A percentile compares a stretch with the other conserved stretches of the same genome.
phyloP scores from a whole-genome alignment of 2,329 filamentous ascomycete genomes.

The Hymenoscyphus occultus region DNA sequence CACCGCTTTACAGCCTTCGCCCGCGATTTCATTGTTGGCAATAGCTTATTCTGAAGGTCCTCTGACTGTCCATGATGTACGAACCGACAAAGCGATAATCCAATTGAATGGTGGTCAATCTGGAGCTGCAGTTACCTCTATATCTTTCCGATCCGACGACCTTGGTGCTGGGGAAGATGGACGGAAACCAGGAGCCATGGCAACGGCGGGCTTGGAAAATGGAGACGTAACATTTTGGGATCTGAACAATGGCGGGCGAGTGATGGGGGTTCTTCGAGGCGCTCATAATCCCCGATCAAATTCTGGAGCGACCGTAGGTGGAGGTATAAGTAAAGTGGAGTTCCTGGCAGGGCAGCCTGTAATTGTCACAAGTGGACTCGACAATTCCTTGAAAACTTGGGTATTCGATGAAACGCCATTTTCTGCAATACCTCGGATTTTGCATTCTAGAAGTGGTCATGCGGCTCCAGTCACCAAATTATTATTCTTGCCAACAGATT shows the following conservation, averaged over 20 bases:
- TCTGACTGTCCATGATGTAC: slow-evolving; percentile 77
- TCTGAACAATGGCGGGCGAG: slow-evolving; percentile 80
- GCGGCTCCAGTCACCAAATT: slow-evolving; percentile 80
- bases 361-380: slow-evolving; percentile 82
- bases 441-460: slow-evolving; percentile 86
- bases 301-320: slow-evolving; percentile 53
- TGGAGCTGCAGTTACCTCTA: slow-evolving; percentile 69
- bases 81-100: slow-evolving; percentile 71
- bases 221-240: slow-evolving; percentile 97
- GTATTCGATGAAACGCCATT: slow-evolving; percentile 93
- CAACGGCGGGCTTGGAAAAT: slow-evolving; percentile 72
- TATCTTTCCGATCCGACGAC: slow-evolving; percentile 88
- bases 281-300: slow-evolving; percentile 75
- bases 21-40: slow-evolving; percentile 80
- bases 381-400: slow-evolving; percentile 95
- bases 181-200: slow-evolving; percentile 85
- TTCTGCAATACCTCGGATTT: slow-evolving; percentile 76
- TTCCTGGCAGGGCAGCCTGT: slow-evolving; percentile 89
- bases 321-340: slow-evolving; percentile 82
- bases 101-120: slow-evolving; percentile 64
- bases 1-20: slow-evolving; percentile 81
- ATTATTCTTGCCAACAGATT: slow-evolving; percentile 80
- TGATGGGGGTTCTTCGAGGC: slow-evolving; percentile 81
- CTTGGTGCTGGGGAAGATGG: slow-evolving; percentile 86
- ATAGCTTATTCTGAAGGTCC: slow-evolving; percentile 82